Evolutionary conservation across 169 alveolate species (phyloP).

Genomic region (Babesia bovis): DNA sequence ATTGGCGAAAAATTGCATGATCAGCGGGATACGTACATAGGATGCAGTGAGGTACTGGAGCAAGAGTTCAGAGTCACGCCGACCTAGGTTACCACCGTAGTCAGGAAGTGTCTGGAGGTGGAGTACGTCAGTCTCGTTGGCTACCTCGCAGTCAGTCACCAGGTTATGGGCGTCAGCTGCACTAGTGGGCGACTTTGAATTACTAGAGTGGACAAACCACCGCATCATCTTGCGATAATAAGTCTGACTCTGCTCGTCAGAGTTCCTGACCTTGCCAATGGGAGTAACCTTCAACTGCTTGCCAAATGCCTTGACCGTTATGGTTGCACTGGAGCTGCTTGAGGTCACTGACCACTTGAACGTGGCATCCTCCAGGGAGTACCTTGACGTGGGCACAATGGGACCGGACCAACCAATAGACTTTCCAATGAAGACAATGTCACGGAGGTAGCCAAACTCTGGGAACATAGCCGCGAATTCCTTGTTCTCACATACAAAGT

Average conservation of each 20-base stretch:
- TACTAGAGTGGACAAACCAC: constrained; percentile 53
- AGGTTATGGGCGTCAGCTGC: constrained; percentile 65
- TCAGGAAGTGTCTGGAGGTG: constrained; percentile 76
- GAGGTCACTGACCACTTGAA: constrained; percentile 49
- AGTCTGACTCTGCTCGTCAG: constrained; percentile 29
- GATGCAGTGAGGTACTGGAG: constrained; percentile 84
- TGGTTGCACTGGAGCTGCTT: constrained; percentile 16
- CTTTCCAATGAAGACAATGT: constrained; percentile 56
- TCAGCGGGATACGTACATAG: constrained; percentile 81
- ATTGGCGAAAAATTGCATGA: constrained; percentile 79
- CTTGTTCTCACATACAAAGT: constrained; percentile 36
- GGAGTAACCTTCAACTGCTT: constrained; percentile 49
- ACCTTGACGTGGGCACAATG: constrained; percentile 32
- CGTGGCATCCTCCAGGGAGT: constrained; percentile 62
- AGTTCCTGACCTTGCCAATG: constrained; percentile 31
- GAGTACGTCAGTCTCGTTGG: constrained; percentile 80
- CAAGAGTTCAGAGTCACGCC: constrained; percentile 78
- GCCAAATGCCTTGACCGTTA: constrained; percentile 61
- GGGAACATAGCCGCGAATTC: constrained; percentile 61
- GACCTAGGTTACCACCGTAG: constrained; percentile 73
- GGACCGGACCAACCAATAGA: constrained; percentile 57
- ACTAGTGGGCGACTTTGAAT: constrained; percentile 32
- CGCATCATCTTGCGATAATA: constrained; percentile 59
- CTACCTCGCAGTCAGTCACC: constrained; percentile 52
- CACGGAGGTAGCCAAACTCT: constrained; percentile 60